Percentiles rank a stretch among this genome's conserved stretches.
Evolutionary conservation across 23 red algal species (phyloP).

Genomic region (Cyanidium caldarium): DNA sequence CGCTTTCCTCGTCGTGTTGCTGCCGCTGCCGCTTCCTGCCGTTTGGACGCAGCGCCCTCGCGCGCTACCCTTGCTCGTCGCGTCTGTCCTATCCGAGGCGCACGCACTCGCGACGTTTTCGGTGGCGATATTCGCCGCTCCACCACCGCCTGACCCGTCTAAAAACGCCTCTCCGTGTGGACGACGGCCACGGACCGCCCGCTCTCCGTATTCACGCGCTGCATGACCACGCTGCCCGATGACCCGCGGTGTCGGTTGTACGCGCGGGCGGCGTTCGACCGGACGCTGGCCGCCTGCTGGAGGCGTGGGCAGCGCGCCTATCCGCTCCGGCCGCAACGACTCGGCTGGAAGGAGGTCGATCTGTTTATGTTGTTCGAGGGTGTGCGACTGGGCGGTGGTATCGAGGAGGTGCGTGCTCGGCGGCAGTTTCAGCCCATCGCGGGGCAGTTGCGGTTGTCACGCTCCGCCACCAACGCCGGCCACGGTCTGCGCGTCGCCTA

Average conservation of each 20-base stretch:
- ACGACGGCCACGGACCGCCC: too few relatives aligned
- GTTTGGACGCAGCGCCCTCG: too few relatives aligned
- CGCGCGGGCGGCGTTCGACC: background rate
- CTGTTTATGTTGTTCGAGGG: constrained; percentile 64
- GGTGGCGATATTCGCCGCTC: too few relatives aligned
- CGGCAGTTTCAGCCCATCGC: constrained; percentile 22
- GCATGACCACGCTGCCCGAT: background rate
- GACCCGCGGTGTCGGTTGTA: background rate
- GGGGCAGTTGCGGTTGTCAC: constrained; percentile 21
- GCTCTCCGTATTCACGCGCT: too few relatives aligned
- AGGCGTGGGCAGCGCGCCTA: background rate
- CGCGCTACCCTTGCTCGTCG: too few relatives aligned
- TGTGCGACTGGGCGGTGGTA: constrained; percentile 27
- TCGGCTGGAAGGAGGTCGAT: constrained; percentile 14
- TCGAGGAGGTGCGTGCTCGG: constrained; percentile 4
- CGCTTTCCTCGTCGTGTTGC: too few relatives aligned
- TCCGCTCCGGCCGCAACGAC: background rate
- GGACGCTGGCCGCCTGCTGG: background rate
- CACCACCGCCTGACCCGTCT: too few relatives aligned
- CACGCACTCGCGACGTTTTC: too few relatives aligned
- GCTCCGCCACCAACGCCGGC: constrained; percentile 17
- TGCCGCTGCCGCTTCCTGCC: too few relatives aligned
- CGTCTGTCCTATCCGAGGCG: too few relatives aligned
- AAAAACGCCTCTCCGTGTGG: too few relatives aligned
- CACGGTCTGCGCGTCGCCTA: constrained; percentile 13